Conservation (phyloP, 345 rosid species). For the Garcia nutans region DNA sequence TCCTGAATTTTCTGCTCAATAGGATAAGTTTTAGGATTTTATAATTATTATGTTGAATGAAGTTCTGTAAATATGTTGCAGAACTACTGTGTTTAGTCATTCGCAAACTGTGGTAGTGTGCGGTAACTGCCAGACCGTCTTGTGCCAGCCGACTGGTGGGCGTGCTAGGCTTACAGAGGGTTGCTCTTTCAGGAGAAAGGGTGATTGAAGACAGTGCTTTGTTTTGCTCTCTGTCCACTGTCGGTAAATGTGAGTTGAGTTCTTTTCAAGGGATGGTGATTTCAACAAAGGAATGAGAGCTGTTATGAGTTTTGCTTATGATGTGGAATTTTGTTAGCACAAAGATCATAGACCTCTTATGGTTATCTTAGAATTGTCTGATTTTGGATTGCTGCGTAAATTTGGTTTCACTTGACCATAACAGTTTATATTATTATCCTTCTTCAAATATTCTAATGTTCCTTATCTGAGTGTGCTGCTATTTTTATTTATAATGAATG, state of each 20-base stretch:
- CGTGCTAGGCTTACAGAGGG: slow-evolving; percentile 24
- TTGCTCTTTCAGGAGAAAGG: slow-evolving; percentile 20
- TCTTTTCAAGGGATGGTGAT: neutral
- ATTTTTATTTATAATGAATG: neutral
- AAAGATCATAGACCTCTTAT: neutral
- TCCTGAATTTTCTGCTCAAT: no score
- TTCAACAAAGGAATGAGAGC: neutral
- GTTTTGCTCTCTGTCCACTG: neutral
- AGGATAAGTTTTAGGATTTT: no score
- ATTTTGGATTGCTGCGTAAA: neutral
- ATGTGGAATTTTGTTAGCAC: slow-evolving; percentile 9
- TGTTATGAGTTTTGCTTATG: neutral
- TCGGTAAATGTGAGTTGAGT: neutral
- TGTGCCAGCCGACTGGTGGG: slow-evolving; percentile 24
- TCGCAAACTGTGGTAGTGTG: slow-evolving; percentile 23
- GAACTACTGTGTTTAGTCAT: slow-evolving; percentile 21
- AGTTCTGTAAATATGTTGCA: neutral
- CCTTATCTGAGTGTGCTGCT: neutral
- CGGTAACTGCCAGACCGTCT: slow-evolving; percentile 24
- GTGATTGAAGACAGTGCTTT: neutral
- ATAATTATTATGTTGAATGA: no score
- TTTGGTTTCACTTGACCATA: neutral
- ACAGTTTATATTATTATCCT: neutral
- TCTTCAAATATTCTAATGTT: neutral
- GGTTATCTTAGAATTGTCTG: neutral